Base-by-base conservation (phyloP, 352 stramenopile genomes). In the Pythium graminicola region DNA sequence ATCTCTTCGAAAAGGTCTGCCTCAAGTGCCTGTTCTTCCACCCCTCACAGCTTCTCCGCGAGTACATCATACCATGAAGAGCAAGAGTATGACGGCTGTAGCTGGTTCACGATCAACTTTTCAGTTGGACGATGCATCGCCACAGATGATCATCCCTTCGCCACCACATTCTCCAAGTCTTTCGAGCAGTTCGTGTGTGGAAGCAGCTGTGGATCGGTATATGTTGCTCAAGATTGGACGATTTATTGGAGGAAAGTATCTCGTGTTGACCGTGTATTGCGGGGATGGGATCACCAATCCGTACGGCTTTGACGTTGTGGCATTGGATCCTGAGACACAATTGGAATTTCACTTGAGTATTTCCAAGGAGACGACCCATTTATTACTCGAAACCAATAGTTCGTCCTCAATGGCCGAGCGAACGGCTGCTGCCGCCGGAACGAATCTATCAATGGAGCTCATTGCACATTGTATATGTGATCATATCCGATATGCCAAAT, bases 301-400 rank as follows among this genome's bases (percentile, higher is more conserved):
- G 32, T 89, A 89, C 46, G 77, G 75, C 1, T 86, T 86, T 54
- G 77, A 89, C 29, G 72, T 89, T 14, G 55, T 80, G 26, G 77
- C 77, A 14, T 59, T 74, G 35, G 59, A 86, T 43, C 65, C 60
- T 1, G 71, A 81, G 51, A 60, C 60, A 9, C 57, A 72, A 7
- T 65, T 65, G 48, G 71, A 83, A 50, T 85, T 78, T 47, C 67
- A 60, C 11, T 41, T 89, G 28, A 68, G 57, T 24, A 58, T 86
- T 23, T 83, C 75, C 1, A 81, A 85, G 39, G 69, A 78, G 35
- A 84, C 79, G 57, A 83, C 73, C 0, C 77, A 84, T 39, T 62
- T 77, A 11, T 44, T 89, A 9, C 47, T 89, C 2, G 77, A 86
- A 7, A 70, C 67, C 31, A 73, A 64, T 31, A 81, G 63, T n/a